These are phyloP conservation scores for Miscanthus lutarioriparius DNA, from an alignment of 176 grass and related monocot species.

Conservation along the genomic window DNA sequence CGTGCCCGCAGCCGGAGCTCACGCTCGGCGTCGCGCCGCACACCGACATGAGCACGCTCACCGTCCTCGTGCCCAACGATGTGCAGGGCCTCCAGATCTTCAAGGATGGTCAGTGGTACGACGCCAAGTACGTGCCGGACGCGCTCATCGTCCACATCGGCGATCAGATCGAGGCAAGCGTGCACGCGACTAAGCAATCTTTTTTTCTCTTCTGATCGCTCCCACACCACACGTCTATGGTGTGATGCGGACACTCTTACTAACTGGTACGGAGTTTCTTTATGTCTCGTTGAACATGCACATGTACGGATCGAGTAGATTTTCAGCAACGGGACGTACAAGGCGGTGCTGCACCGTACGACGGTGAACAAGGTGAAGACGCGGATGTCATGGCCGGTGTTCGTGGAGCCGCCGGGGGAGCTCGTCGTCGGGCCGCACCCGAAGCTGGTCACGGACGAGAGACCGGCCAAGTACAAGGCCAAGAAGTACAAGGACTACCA, in stretches of 20 bases:
- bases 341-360: conserved; percentile 70
- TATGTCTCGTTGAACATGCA: not conserved
- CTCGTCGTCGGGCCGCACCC: conserved; percentile 56
- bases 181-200: too few relatives aligned
- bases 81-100: conserved; percentile 78
- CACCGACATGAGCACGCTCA: conserved; percentile 75
- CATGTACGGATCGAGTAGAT: conserved; percentile 18
- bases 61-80: conserved; percentile 74
- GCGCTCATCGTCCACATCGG: conserved; percentile 75
- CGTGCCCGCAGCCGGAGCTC: conserved; percentile 71
- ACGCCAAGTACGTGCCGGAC: conserved; percentile 54
- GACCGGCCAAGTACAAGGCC: conserved; percentile 64
- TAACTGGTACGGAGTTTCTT: not conserved
- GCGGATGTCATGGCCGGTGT: conserved; percentile 86
- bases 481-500: conserved; percentile 84
- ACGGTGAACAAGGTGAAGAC: conserved; percentile 66
- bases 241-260: not conserved
- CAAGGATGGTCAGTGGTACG: conserved; percentile 59
- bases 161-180: conserved; percentile 71
- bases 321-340: conserved; percentile 79
- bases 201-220: not conserved
- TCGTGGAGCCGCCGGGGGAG: conserved; percentile 57
- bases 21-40: conserved; percentile 65
- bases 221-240: not conserved
- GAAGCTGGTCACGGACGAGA: conserved; percentile 42